phyloP scores from a whole-genome alignment of 2,329 filamentous ascomycete species.

The Fusarium albidum region DNA sequence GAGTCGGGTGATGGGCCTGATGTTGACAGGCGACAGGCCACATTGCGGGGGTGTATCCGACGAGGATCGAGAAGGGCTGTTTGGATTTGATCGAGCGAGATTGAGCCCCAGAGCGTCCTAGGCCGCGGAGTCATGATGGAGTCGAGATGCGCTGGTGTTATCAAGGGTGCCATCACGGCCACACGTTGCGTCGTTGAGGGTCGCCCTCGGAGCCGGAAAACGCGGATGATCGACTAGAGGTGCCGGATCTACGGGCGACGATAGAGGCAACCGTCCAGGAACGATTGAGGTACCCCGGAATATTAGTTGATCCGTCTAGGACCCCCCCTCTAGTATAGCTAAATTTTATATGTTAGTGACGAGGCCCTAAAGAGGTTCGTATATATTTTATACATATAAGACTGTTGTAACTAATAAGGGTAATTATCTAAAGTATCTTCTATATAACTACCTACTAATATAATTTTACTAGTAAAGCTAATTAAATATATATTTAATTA shows the following conservation, averaged over 20 bases:
- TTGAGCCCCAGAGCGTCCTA: background rate
- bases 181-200: constrained; percentile 6
- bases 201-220: constrained; percentile 23
- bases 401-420: too few species aligned
- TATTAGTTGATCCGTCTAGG: too few species aligned
- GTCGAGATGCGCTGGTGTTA: background rate
- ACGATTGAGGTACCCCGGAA: too few species aligned
- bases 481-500: too few species aligned
- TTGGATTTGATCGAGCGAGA: background rate
- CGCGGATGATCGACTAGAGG: constrained; percentile 33
- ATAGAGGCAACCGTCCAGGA: too few species aligned
- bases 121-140: background rate
- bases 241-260: constrained; percentile 28
- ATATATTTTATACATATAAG: too few species aligned
- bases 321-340: too few species aligned
- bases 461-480: too few species aligned
- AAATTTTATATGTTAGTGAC: too few species aligned
- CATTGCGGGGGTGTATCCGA: constrained; percentile 10
- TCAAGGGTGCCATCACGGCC: constrained; percentile 9
- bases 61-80: constrained; percentile 1
- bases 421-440: too few species aligned
- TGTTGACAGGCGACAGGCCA: constrained; percentile 32
- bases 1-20: constrained; percentile 31
- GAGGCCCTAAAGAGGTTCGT: too few species aligned
- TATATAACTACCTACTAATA: too few species aligned